Percentiles rank a stretch among this genome's conserved stretches.
These are phyloP conservation scores for Leccinum ochraceum DNA, from an alignment of 768 basidiomycete species.

Conservation along the genomic window DNA sequence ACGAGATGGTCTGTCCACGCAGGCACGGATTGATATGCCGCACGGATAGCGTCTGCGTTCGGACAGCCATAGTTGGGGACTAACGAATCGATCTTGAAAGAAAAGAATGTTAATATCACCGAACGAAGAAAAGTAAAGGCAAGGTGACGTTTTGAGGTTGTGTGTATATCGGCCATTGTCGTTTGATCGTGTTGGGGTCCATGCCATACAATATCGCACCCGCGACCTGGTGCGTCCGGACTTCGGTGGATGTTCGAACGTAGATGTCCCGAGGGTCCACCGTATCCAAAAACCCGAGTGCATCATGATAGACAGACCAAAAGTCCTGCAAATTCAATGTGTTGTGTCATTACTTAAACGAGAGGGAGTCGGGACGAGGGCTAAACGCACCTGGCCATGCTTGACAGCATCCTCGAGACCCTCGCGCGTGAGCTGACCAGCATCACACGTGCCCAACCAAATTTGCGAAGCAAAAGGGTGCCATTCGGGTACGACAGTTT, in stretches of 20 bases:
- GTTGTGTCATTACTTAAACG: background rate
- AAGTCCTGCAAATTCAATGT: slow-evolving; percentile 40
- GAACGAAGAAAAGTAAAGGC: background rate
- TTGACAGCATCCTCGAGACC: slow-evolving; percentile 43
- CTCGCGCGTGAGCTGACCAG: slow-evolving; percentile 47
- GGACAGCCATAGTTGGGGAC: slow-evolving; percentile 48
- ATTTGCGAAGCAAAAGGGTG: slow-evolving; percentile 47
- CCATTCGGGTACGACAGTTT: slow-evolving; percentile 36
- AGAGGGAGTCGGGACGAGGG: background rate
- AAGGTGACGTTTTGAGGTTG: slow-evolving; percentile 43
- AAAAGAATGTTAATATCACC: background rate
- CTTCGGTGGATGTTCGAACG: slow-evolving; percentile 45
- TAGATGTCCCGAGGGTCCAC: slow-evolving; percentile 41
- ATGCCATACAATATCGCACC: slow-evolving; percentile 47
- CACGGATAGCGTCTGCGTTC: slow-evolving; percentile 39
- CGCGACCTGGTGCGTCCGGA: slow-evolving; percentile 50
- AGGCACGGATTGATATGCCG: slow-evolving; percentile 44
- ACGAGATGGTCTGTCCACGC: slow-evolving; percentile 48
- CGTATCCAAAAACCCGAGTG: slow-evolving; percentile 37
- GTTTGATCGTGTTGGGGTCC: slow-evolving; percentile 36
- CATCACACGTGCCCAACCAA: slow-evolving; percentile 51
- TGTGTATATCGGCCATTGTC: slow-evolving; percentile 40
- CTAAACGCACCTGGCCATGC: slow-evolving; percentile 39
- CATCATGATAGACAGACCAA: slow-evolving; percentile 43
- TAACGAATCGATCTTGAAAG: slow-evolving; percentile 46